Conservation (phyloP, 2,329 filamentous ascomycete genomes). For the Botryotinia calthae region DNA sequence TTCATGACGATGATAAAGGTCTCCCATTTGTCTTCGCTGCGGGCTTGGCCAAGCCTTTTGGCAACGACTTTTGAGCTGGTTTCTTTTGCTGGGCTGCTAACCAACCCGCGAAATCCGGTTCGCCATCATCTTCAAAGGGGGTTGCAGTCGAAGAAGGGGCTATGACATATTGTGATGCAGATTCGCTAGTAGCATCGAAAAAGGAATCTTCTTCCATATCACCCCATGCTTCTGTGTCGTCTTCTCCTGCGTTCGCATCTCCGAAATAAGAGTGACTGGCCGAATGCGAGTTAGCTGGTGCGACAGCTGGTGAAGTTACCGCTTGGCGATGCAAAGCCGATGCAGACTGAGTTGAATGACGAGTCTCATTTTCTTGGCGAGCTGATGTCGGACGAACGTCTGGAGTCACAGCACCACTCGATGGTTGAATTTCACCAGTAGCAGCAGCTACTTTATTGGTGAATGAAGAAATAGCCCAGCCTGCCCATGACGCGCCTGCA, state of each 20-base stretch:
- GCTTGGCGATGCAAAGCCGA: conserved; percentile 61
- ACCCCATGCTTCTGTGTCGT: conserved; percentile 71
- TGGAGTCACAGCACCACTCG: conserved; percentile 45
- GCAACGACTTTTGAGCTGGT: conserved; percentile 59
- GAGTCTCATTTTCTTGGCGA: conserved; percentile 42
- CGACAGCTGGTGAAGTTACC: conserved; percentile 50
- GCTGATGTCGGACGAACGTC: conserved; percentile 45
- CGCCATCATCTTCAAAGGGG: conserved; percentile 76
- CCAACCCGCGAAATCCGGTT: conserved; percentile 97
- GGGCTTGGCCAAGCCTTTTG: conserved; percentile 77
- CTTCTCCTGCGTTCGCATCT: conserved; percentile 59
- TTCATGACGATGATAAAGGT: conserved; percentile 41
- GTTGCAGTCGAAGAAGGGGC: conserved; percentile 40
- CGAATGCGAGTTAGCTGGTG: conserved; percentile 46
- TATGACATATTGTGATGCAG: conserved; percentile 27
- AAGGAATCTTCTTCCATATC: conserved; percentile 55
- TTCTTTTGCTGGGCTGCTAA: conserved; percentile 82
- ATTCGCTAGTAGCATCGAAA: conserved; percentile 39
- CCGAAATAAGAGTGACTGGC: conserved; percentile 52
- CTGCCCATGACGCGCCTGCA: conserved; percentile 71
- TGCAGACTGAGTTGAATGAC: conserved; percentile 46
- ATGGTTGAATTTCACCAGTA: conserved; percentile 75
- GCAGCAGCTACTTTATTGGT: conserved; percentile 88
- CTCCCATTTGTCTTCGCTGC: conserved; percentile 32
- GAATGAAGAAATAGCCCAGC: conserved; percentile 98